Evolutionary conservation across 768 basidiomycete species (phyloP).

Genomic region (Amanita phalloides): DNA sequence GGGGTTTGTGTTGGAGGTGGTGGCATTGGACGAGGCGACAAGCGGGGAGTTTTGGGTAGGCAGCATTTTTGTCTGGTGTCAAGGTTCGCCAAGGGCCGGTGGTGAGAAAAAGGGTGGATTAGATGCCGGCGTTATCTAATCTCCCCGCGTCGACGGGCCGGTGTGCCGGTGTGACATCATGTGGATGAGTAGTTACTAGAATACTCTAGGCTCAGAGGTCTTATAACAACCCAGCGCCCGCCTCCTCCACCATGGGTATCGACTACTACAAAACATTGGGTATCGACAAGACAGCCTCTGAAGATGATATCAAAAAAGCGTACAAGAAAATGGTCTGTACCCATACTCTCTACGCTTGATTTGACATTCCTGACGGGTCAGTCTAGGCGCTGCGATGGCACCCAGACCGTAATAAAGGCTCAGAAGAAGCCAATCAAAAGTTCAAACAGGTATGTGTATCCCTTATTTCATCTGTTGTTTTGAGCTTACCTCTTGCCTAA

Average conservation of each 20-base stretch:
- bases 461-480: background rate
- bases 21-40: background rate
- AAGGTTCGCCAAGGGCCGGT: too few relatives aligned
- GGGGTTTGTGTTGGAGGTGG: background rate
- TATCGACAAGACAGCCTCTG: constrained; percentile 57
- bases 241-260: constrained; percentile 43
- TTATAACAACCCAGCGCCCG: too few relatives aligned
- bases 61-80: background rate
- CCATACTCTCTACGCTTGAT: too few relatives aligned
- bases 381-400: constrained; percentile 83
- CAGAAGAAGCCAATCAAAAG: constrained; percentile 77
- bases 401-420: constrained; percentile 82
- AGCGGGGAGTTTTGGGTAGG: constrained; percentile 5
- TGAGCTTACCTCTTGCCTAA: background rate
- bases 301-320: constrained; percentile 87
- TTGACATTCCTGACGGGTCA: too few relatives aligned
- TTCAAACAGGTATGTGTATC: constrained; percentile 74
- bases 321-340: constrained; percentile 83
- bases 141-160: background rate
- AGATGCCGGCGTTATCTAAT: background rate
- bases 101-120: too few relatives aligned
- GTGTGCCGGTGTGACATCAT: constrained; percentile 9
- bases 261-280: constrained; percentile 89
- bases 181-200: constrained; percentile 18
- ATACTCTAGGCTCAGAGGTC: constrained; percentile 15